phyloP scores from a whole-genome alignment of 257 asterid genomes.

The Henckelia pumila region DNA sequence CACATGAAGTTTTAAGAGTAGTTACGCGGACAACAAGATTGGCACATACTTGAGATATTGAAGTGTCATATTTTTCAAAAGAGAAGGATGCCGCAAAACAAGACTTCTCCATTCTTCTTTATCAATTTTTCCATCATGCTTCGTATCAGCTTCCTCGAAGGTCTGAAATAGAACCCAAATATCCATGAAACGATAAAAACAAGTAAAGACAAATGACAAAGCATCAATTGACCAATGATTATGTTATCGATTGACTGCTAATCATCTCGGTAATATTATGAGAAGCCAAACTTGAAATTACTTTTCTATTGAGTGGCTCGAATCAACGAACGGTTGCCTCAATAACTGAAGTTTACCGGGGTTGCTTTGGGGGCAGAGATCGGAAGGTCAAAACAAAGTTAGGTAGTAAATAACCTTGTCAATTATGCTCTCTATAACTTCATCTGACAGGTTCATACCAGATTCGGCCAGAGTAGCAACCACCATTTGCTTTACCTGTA shows the following conservation, averaged over 20 bases:
- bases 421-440: constrained; percentile 92
- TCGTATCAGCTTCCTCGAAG: constrained; percentile 94
- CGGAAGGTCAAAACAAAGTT: neutral
- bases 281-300: constrained; percentile 1
- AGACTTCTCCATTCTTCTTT: constrained; percentile 95
- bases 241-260: neutral
- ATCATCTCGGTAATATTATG: neutral
- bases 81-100: constrained; percentile 89
- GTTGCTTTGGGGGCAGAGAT: too few species aligned
- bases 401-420: constrained; percentile 63
- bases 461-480: constrained; percentile 98
- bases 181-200: constrained; percentile 2
- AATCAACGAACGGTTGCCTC: too few species aligned
- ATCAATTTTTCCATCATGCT: constrained; percentile 91
- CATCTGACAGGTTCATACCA: constrained; percentile 97
- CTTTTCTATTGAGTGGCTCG: neutral
- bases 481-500: constrained; percentile 97
- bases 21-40: neutral
- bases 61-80: constrained; percentile 90
- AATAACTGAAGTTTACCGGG: neutral
- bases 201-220: constrained; percentile 10
- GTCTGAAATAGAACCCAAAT: constrained; percentile 48
- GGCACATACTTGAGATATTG: constrained; percentile 88
- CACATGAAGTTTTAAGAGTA: neutral
- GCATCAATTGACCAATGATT: neutral